Evolutionary conservation across 2,329 filamentous ascomycete genomes (phyloP).

Genomic region (Talaromyces sp.): DNA sequence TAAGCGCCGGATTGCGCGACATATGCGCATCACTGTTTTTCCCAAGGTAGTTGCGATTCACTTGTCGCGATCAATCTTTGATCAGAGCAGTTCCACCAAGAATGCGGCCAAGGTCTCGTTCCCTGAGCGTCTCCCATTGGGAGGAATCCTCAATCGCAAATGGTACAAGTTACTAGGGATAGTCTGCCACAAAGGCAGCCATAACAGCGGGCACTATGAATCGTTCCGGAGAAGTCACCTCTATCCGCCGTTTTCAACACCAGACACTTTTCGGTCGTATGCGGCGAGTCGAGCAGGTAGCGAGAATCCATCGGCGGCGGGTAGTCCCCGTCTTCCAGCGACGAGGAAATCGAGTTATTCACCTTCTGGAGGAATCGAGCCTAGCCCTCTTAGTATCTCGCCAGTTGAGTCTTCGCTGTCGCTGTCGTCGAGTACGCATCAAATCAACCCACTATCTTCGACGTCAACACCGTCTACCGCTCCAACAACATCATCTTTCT

Average conservation of each 20-base stretch:
- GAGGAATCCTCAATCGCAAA: slow-evolving; percentile 69
- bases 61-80: slow-evolving; percentile 88
- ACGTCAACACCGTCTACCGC: slow-evolving; percentile 18
- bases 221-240: slow-evolving; percentile 84
- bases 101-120: slow-evolving; percentile 93
- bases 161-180: slow-evolving; percentile 80
- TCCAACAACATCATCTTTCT: slow-evolving; percentile 5
- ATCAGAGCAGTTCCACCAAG: slow-evolving; percentile 73
- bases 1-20: slow-evolving; percentile 76
- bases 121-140: slow-evolving; percentile 77
- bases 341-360: slow-evolving; percentile 24
- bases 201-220: slow-evolving; percentile 96
- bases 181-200: slow-evolving; percentile 91
- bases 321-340: slow-evolving; percentile 45
- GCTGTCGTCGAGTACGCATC: slow-evolving; percentile 29
- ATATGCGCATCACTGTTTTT: slow-evolving; percentile 80
- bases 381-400: slow-evolving; percentile 27
- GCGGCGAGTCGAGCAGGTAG: slow-evolving; percentile 59
- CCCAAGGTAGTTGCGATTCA: slow-evolving; percentile 89
- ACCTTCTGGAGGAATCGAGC: slow-evolving; percentile 22
- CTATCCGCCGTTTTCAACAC: slow-evolving; percentile 74
- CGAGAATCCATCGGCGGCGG: slow-evolving; percentile 46
- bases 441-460: slow-evolving; percentile 17
- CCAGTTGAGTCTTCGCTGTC: slow-evolving; percentile 32
- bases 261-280: slow-evolving; percentile 69